Evolutionary conservation across 139 green algal species (phyloP), one percentile per base, ranked within the genome.

Genomic region (Haematococcus sp.): DNA sequence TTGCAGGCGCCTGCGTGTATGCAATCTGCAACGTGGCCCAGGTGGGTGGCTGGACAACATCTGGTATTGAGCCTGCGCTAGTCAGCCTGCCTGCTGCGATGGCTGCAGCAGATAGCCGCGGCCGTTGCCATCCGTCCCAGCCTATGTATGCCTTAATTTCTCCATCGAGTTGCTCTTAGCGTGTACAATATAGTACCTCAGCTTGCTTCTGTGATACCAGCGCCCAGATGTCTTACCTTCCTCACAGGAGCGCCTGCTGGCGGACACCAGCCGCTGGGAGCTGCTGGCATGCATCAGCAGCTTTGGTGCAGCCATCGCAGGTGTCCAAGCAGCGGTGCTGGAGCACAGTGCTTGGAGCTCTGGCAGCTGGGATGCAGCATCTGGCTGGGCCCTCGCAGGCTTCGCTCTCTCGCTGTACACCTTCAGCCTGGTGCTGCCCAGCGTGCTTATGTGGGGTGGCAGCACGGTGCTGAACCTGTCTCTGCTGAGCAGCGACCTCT

Each of bases 401-500:
- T 95, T 91, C 70, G 73, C 70, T 1, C 4, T 69, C 3, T 68
- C 84, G 2, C 81, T 96, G 69, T 92, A 89, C 74, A 33, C 35
- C 23, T 95, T 95, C 77, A 91, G 89, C 66, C 73, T 78, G 20
- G 44, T 91, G 20, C 75, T 93, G 17, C 88, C 90, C 0, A 69
- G 28, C 13, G 75, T 75, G 31, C 68, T 75, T 30, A 4, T 76
- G 44, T 32, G 35, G 32, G 75, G 75, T 7, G 70, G 75, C 66
- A 81, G 67, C 28, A 71, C 75, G 19, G 70, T 94, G 25, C 74
- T 96, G 40, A 95, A 96, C 75, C 74, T 96, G 34, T 92, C 82
- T 0, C 81, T 96, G 52, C 83, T 96, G 20, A 87, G 87, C 1
- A 90, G 54, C n/a, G 68, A 81, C 43, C 25, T 76, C 40, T 76